phyloP scores from a whole-genome alignment of 768 basidiomycete genomes.

The Sarcomyxa edulis region DNA sequence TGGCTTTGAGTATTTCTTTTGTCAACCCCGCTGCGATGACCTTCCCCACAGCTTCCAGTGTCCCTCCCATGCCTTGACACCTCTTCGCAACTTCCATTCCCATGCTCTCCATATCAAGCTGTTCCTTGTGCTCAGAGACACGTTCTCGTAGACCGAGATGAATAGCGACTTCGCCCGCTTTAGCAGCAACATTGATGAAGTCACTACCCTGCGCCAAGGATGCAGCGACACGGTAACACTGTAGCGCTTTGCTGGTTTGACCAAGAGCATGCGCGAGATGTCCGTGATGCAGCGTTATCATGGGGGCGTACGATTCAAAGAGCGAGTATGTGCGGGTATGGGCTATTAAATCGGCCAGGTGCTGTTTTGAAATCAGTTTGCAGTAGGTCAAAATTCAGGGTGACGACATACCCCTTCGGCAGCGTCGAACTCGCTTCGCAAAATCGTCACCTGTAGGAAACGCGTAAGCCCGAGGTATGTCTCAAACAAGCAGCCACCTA shows the following conservation, averaged over 20 bases:
- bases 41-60: slow-evolving; percentile 48
- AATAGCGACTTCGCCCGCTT: slow-evolving; percentile 47
- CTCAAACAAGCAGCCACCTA: slow-evolving; percentile 22
- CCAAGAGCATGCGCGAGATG: slow-evolving; percentile 70
- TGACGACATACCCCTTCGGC: slow-evolving; percentile 46
- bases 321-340: slow-evolving; percentile 56
- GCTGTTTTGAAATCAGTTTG: slow-evolving; percentile 14
- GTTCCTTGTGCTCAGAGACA: slow-evolving; percentile 15
- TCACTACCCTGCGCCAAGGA: slow-evolving; percentile 29
- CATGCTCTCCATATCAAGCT: slow-evolving; percentile 23
- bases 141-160: slow-evolving; percentile 34
- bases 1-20: slow-evolving; percentile 53
- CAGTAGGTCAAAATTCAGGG: background rate
- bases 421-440: slow-evolving; percentile 62
- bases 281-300: slow-evolving; percentile 63
- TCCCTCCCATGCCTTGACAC: slow-evolving; percentile 49
- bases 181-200: slow-evolving; percentile 43
- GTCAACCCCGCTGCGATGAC: slow-evolving; percentile 49
- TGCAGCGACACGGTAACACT: slow-evolving; percentile 62
- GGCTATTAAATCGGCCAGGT: slow-evolving; percentile 47
- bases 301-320: slow-evolving; percentile 51
- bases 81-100: slow-evolving; percentile 33
- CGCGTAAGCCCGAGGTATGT: background rate
- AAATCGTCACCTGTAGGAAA: slow-evolving; percentile 49
- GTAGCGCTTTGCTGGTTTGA: slow-evolving; percentile 43